Evolutionary conservation across 768 basidiomycete species (phyloP).

Genomic region (Tulasnella sp.): DNA sequence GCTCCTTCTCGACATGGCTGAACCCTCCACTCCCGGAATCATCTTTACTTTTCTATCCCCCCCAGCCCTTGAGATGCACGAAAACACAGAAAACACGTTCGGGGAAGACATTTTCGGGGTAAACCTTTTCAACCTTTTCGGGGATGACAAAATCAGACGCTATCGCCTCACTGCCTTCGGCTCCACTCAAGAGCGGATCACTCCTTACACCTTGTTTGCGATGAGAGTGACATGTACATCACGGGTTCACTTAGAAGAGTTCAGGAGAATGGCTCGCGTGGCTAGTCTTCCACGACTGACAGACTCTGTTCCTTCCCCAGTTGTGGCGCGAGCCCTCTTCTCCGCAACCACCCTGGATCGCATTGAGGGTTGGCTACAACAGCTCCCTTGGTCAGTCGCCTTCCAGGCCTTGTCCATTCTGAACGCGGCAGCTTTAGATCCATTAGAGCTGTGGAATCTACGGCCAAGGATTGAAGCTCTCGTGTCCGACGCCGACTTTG

Average conservation of each 20-base stretch:
- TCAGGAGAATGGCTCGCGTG: conserved; percentile 9
- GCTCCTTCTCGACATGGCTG: background rate
- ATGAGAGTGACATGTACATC: background rate
- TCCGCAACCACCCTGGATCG: background rate
- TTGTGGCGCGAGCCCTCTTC: conserved; percentile 9
- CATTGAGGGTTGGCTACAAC: conserved; percentile 5
- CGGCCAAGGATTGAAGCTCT: background rate
- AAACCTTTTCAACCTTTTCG: no score
- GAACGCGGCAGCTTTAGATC: background rate
- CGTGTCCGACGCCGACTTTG: background rate
- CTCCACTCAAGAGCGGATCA: background rate
- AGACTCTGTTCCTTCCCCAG: background rate
- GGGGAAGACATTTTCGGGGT: no score
- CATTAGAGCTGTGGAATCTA: conserved; percentile 10
- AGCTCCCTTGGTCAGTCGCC: conserved; percentile 13
- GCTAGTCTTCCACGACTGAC: conserved; percentile 8
- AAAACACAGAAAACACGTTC: no score
- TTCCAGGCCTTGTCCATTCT: conserved; percentile 16
- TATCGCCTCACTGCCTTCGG: background rate
- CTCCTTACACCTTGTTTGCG: conserved; percentile 14
- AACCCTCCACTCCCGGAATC: background rate
- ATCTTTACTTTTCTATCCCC: background rate
- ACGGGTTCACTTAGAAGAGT: background rate
- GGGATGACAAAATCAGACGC: no score
- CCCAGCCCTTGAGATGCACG: conserved; percentile 7